phyloP scores from a whole-genome alignment of 192 early-diverging fungal species.

The Linderina pennispora region DNA sequence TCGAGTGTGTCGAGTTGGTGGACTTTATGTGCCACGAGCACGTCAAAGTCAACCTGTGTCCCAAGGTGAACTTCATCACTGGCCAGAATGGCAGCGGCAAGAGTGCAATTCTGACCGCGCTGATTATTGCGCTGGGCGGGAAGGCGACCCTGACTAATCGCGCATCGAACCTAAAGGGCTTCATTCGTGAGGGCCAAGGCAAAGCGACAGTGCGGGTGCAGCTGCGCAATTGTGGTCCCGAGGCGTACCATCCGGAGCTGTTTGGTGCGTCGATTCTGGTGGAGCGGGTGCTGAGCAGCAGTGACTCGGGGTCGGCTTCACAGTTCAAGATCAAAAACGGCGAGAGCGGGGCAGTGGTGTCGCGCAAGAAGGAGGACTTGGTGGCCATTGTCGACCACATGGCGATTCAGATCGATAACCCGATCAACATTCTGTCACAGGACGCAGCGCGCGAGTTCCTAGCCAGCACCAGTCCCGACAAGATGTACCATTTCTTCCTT shows the following conservation, averaged over 20 bases:
- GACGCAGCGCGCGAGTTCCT: conserved; percentile 90
- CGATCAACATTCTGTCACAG: conserved; percentile 88
- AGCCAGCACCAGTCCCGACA: conserved; percentile 67
- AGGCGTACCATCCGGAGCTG: conserved; percentile 72
- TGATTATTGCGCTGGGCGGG: conserved; percentile 89
- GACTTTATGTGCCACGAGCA: conserved; percentile 97
- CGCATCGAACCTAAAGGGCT: conserved; percentile 62
- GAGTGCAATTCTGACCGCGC: conserved; percentile 87
- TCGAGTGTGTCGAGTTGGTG: conserved; percentile 74
- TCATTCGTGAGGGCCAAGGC: conserved; percentile 78
- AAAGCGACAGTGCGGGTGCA: conserved; percentile 61
- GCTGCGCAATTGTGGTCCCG: conserved; percentile 76
- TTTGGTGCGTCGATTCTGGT: conserved; percentile 81
- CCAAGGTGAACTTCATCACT: conserved; percentile 93
- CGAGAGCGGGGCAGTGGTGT: conserved; percentile 54
- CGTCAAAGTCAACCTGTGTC: conserved; percentile 68
- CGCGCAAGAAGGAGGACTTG: conserved; percentile 80
- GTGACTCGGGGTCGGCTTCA: conserved; percentile 16
- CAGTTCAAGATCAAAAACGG: conserved; percentile 76
- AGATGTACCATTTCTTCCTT: conserved; percentile 91
- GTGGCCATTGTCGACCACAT: conserved; percentile 79
- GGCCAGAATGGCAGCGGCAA: conserved; percentile 99
- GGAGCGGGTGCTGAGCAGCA: conserved; percentile 68
- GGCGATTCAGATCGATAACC: conserved; percentile 89
- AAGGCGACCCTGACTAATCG: conserved; percentile 85